Evolutionary conservation across 768 basidiomycete genomes (phyloP), one percentile per base, ranked within the genome.

Genomic region (Serendipita sp.): DNA sequence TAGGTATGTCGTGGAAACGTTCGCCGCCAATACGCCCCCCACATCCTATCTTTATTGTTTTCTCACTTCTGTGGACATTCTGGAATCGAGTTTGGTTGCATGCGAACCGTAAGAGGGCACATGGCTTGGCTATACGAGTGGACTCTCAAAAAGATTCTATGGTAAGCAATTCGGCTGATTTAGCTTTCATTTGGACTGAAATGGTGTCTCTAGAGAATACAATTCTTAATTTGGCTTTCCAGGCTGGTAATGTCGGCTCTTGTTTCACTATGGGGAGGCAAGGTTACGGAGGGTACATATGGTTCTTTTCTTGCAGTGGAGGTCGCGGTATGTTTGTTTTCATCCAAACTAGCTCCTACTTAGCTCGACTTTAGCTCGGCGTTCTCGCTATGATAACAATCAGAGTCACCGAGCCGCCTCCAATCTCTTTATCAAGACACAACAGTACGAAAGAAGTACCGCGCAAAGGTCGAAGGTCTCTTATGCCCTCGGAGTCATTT

Each of bases 61-160:
- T 82, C 15, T 91, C 91, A 18, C 70, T 92, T 15, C 70, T 86
- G 3, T 94, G 91, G 86, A 83, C 84, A 0, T 83, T 80, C 1
- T 95, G 92, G 92, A 85, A 95, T 71, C 91, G 90, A 11, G 88
- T 87, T 18, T 91, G 91, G 73, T 74, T 79, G 28, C 76, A 80
- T 8, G 75, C 81, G 64, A 79, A 79, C 32, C 41, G 45, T 47
- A 68, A 30, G 28, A 65, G 38, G 15, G 38, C 45, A 16, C 32
- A 66, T 36, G 64, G 64, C 18, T 64, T 67, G 15, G 46, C 63
- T 32, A 47, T 68, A 3, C 65, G 64, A 51, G 64, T 70, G 1
- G 47, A 44, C 2, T 71, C 71, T 3, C 64, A 70, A 15, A 56
- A 51, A 8, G 65, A 63, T 32, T 74, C 73, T 72, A 64, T 69